A percentile compares a stretch with the other conserved stretches of the same genome.
phyloP scores from a whole-genome alignment of 768 basidiomycete genomes.

The Cyclocybe aegerita region DNA sequence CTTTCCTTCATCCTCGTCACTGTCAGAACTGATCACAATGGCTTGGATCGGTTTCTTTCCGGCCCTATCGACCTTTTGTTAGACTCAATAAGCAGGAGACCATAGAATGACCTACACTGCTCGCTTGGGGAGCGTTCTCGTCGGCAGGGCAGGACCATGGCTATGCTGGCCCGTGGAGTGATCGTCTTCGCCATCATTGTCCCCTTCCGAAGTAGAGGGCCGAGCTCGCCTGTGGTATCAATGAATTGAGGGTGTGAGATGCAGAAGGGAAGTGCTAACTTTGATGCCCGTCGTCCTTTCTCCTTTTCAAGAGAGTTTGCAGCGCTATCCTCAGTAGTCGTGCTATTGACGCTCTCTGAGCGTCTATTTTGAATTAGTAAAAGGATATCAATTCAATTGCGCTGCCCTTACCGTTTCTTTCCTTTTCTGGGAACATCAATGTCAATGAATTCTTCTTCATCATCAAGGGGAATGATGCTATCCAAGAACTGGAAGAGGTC shows the following conservation, averaged over 20 bases:
- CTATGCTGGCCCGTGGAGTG: slow-evolving; percentile 27
- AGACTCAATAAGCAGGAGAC: background rate
- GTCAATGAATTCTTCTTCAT: slow-evolving; percentile 53
- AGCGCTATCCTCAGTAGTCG: slow-evolving; percentile 36
- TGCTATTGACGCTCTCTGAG: slow-evolving; percentile 56
- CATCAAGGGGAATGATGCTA: slow-evolving; percentile 67
- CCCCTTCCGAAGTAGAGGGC: slow-evolving; percentile 51
- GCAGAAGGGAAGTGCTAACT: slow-evolving; percentile 30
- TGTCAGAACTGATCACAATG: slow-evolving; percentile 38
- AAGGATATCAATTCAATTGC: background rate
- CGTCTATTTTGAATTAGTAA: slow-evolving; percentile 36
- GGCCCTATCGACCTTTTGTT: slow-evolving; percentile 27
- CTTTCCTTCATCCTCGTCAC: slow-evolving; percentile 29
- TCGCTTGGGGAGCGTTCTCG: slow-evolving; percentile 54
- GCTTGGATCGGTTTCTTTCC: slow-evolving; percentile 34
- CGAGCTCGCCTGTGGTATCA: slow-evolving; percentile 46
- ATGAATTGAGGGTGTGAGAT: background rate
- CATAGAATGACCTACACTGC: slow-evolving; percentile 47
- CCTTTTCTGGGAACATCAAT: slow-evolving; percentile 39
- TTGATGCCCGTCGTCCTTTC: slow-evolving; percentile 33
- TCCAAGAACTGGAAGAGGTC: slow-evolving; percentile 72
- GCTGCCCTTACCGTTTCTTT: slow-evolving; percentile 44
- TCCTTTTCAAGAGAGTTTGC: slow-evolving; percentile 29
- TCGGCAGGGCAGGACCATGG: slow-evolving; percentile 41
- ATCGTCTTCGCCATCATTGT: slow-evolving; percentile 35